Evolutionary conservation across 805 yeast genomes (phyloP).

Genomic region (Lachancea meyersii): DNA sequence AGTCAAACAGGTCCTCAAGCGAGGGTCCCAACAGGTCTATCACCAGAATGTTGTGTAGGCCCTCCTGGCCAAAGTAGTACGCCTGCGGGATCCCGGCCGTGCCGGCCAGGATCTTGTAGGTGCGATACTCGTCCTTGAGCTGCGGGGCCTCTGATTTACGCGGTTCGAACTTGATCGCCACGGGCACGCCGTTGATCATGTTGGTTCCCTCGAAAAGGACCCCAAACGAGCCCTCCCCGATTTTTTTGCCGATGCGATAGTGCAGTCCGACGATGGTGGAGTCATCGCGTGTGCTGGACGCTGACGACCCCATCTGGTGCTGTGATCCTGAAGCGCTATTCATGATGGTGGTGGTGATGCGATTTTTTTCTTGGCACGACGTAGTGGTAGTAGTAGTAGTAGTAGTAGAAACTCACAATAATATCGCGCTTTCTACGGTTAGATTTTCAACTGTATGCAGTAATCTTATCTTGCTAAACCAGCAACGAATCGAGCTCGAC

Average conservation of each 20-base stretch:
- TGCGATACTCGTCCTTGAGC: slow-evolving; percentile 89
- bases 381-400: no score
- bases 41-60: slow-evolving; percentile 89
- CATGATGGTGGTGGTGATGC: background rate
- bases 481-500: no score
- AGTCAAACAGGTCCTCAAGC: slow-evolving; percentile 91
- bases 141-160: slow-evolving; percentile 97
- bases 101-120: slow-evolving; percentile 83
- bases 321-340: slow-evolving; percentile 9
- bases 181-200: slow-evolving; percentile 83
- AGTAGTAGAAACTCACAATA: no score
- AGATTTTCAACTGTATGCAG: no score
- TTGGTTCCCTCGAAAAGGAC: slow-evolving; percentile 95
- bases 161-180: slow-evolving; percentile 96
- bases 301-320: slow-evolving; percentile 9
- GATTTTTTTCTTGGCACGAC: no score
- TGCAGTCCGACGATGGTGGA: slow-evolving; percentile 74
- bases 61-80: slow-evolving; percentile 98
- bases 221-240: slow-evolving; percentile 98
- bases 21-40: slow-evolving; percentile 95
- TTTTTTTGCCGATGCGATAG: slow-evolving; percentile 93
- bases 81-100: slow-evolving; percentile 87
- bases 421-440: no score
- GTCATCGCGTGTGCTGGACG: slow-evolving; percentile 20
- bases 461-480: no score